Evolutionary conservation across 1,284 basidiomycete species (phyloP), one percentile per base, ranked within the genome.

Genomic region (Fomes fomentarius): DNA sequence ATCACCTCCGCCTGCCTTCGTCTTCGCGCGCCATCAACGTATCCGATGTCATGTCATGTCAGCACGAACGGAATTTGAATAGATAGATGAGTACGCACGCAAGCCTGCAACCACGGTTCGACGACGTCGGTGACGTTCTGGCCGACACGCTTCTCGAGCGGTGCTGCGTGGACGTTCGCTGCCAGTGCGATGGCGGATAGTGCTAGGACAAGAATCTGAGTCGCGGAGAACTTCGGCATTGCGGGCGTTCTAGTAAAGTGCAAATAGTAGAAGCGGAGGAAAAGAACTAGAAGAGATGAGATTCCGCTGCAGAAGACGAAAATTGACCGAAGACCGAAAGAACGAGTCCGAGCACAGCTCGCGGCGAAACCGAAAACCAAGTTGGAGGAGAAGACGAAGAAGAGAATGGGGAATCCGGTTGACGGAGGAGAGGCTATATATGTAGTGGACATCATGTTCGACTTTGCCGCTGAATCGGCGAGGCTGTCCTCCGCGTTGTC

Each of bases 1-100:
- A 17, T 68, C 54, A n/a, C 61, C 80, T 34, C 83, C 84, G 34
- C 80, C 81, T 4, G 83, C 84, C 19, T 50, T 50, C 31, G 40
- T 35, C 54, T 74, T 74, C 30, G 74, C n/a, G n/a, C n/a, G n/a
- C n/a, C 71, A 30, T 59, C 53, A 55, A 73, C 4, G 15, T 4
- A 34, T 28, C n/a, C n/a, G n/a, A n/a, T n/a, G n/a, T 30, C 22
- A 19, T 8, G 28, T 37, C 19, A 40, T n/a, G 31, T 19, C 19
- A 25, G 4, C 17, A 15, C 14, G 7, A 1, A 8, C 14, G 21
- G 12, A 8, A 26, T 14, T 2, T 19, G 26, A 22, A 8, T 12
- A 9, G 17, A 43, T 15, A 38, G 35, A 28, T 33, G 26, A 15
- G 28, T 1, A 66, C 68, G 42, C 48, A 72, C 67, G 50, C 72